These are phyloP conservation scores for Penicillium corylophilum DNA, from an alignment of 2,329 filamentous ascomycete genomes.

Conservation along the genomic window DNA sequence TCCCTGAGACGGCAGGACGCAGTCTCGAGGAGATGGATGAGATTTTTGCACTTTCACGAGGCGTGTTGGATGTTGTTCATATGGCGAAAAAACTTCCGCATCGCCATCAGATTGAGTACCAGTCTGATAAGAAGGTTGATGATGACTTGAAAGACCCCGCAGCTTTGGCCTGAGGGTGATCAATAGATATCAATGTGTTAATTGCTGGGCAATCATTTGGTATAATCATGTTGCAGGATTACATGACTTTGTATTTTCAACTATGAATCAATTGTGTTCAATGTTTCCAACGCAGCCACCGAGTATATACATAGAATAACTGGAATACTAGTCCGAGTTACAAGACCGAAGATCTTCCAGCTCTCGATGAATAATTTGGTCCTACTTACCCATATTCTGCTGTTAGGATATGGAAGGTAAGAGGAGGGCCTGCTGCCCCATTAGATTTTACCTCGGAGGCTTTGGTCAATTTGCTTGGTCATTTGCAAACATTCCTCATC, in stretches of 20 bases:
- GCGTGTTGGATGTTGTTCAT: constrained; percentile 14
- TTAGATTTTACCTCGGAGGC: constrained; percentile 13
- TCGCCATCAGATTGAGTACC: constrained; percentile 2
- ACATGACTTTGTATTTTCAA: not conserved
- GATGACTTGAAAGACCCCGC: not conserved
- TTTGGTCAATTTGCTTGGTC: constrained; percentile 26
- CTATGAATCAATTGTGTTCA: not conserved
- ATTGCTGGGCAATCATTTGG: not conserved
- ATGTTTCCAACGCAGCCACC: not conserved
- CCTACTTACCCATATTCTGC: not conserved
- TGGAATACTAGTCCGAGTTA: not conserved
- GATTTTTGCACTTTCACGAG: constrained; percentile 16
- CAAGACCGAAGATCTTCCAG: not conserved
- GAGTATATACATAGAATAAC: not conserved
- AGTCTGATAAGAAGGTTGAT: constrained; percentile 1
- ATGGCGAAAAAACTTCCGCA: constrained; percentile 14
- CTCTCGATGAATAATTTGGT: not conserved
- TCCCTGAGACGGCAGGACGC: constrained; percentile 23
- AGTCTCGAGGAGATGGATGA: constrained; percentile 25
- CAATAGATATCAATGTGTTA: not conserved
- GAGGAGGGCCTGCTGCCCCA: not conserved
- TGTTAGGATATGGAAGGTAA: not conserved
- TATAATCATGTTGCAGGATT: not conserved
- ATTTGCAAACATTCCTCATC: constrained; percentile 32
- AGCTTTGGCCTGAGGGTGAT: not conserved